Base-by-base conservation (phyloP, 306 rosid genomes). In the Sindora glabra region DNA sequence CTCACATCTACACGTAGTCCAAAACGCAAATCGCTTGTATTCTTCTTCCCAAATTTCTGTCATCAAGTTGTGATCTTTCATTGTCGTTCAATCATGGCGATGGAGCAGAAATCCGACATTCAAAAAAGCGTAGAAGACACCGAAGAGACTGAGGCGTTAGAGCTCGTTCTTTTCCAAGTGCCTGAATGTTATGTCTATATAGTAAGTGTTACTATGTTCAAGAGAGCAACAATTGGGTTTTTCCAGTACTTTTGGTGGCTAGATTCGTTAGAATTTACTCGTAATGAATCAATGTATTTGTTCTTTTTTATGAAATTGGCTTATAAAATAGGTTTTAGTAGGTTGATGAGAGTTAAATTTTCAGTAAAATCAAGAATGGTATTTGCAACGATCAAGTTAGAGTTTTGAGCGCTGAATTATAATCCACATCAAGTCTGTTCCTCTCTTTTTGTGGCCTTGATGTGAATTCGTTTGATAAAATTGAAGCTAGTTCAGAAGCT, bases 81-180 rank as follows among this genome's bases (percentile, higher is more conserved):
- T 39, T 52, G 55, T 62, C 33, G 60, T 63, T 53, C 19, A 32
- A 67, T 68, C 76, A 92, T 89, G 99, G 83, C 86, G 41, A 74
- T 73, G 37, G 86, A 77, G 77, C 51, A 67, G 66, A 65, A 51
- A 60, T 62, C 80, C 6, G 71, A 62, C 64, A 66, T 71, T 67
- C 78, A 62, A 29, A 71, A 70, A 59, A 74, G 60, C 27, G 79
- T 50, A 21, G 82, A 70, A 30, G 80, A 76, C 48, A 62, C 17
- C 32, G 90, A 83, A 30, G 88, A 85, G 14, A 60, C 53, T 8
- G 97, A 89, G 47, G 78, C 96, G 36, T 27, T 86, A 1, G 96
- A 92, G 82, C 81, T 92, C 52, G 90, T 92, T 77, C 94, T 83
- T 59, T 92, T 86, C 67, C 99, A 89, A 76, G 99, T 86, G 42